Conservation (phyloP, 768 basidiomycete species). For the Suillus decipiens region DNA sequence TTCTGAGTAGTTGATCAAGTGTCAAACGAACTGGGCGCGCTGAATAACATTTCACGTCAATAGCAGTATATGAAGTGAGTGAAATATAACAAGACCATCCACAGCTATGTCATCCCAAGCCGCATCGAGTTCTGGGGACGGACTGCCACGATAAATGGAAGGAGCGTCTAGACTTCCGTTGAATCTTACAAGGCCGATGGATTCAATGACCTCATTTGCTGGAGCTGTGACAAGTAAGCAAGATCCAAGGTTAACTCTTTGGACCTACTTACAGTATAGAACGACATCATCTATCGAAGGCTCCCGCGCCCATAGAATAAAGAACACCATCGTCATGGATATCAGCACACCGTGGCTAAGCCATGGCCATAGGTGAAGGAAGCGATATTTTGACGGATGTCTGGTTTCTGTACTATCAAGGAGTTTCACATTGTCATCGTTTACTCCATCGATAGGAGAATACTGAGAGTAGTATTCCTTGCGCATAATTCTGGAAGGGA, state of each 20-base stretch:
- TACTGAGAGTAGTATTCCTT: background rate
- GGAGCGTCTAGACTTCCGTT: background rate
- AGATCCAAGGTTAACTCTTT: background rate
- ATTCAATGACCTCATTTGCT: conserved; percentile 16
- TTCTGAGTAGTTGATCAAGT: conserved; percentile 7
- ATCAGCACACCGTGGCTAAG: conserved; percentile 2
- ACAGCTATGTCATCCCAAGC: conserved; percentile 12
- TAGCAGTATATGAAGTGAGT: background rate
- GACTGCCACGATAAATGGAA: conserved; percentile 12
- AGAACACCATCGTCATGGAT: conserved; percentile 4
- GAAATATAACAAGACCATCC: conserved; percentile 4
- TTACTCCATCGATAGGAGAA: background rate
- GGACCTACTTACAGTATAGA: background rate
- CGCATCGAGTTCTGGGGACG: conserved; percentile 14
- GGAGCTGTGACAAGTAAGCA: conserved; percentile 10
- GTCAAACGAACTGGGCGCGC: conserved; percentile 11
- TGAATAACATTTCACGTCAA: background rate
- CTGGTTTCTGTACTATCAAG: background rate
- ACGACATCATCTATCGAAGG: background rate
- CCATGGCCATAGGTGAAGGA: conserved; percentile 4
- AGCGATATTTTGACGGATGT: background rate
- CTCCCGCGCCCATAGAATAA: conserved; percentile 10
- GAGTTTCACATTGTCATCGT: background rate
- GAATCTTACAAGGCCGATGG: conserved; percentile 8
- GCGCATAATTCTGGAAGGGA: background rate